Base-by-base conservation (phyloP, 495 filamentous ascomycete species). In the Ascobolus immersus region DNA sequence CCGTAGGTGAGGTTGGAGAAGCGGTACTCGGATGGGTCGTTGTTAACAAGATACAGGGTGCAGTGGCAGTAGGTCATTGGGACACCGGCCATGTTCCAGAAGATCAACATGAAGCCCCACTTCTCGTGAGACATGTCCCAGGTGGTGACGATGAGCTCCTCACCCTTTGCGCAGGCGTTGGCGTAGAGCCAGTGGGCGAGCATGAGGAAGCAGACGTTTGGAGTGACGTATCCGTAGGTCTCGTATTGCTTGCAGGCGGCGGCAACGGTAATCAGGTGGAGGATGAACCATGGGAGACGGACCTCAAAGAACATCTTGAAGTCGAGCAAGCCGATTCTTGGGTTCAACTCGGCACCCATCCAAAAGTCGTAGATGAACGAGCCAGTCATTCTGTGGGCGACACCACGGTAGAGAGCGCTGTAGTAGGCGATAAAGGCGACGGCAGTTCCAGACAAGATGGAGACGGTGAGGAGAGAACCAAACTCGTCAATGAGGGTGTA, bases 91-190 rank as follows among this genome's bases (percentile, higher is more conserved):
- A 96, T 59, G 56, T 96, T 96, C 86, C 86, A 96, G 67, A 96
- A 96, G 55, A 92, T 92, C 35, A 96, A 65, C 84, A 96, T 92
- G 60, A 94, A 96, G 44, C 86, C 86, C 78, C 81, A 92, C 62
- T 96, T 96, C 62, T 96, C 86, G 50, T 84, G 82, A 62, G 90
- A 92, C 78, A 96, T 93, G 53, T 96, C 86, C 74, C 84, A 96
- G 13, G 84, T 90, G 7, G 77, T 76, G 31, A 78, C 62, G 56
- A 96, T 92, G 46, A 79, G 66, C 58, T 96, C 80, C 58, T 96
- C 86, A 32, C 77, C 86, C 58, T 96, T 96, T 43, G 74, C 70
- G 59, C 81, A 92, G 28, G 89, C 86, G 54, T 92, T 92, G 50
- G 81, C 81, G 48, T 96, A 96, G 21, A 94, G 62, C 55, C 73